Evolutionary conservation across 1,139 yeast species (phyloP), one percentile per base, ranked within the genome.

Genomic region (Casaregolazyma suthepensis): DNA sequence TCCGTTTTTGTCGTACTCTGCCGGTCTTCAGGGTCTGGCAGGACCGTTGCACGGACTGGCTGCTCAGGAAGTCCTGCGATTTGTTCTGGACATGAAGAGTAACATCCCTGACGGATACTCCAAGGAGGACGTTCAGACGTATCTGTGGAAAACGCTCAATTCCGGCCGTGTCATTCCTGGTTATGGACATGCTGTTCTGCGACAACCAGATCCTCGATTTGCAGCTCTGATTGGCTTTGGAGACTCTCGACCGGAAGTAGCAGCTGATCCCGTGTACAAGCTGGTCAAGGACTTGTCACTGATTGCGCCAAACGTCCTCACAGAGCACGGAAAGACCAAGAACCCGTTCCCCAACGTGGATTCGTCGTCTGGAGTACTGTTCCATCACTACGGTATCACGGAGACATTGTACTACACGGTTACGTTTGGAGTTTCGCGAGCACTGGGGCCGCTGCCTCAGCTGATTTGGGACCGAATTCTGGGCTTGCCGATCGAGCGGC

Each of bases 321-420:
- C 94, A 70, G 82, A 89, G 79, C 98, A 91, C 75, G 98, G 98
- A 75, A 91, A 91, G 83, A 90, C 97, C 71, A 88, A 89, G 83
- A 91, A 90, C 83, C 97, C 97, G 77, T 90, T 93, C 93, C 98
- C 98, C 75, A 91, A 91, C 75, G 98, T 91, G 66, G 98, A 91
- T 76, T 88, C 97, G 56, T 96, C 89, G 77, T 90, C 97, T 53
- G 98, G 98, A 78, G 96, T 91, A 63, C 78, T 93, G 67, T 84
- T 93, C 78, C 96, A 91, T 77, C 90, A 93, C 83, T 93, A 91
- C 79, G 98, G 98, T 63, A 82, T 93, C 75, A 87, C 87, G 59
- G 96, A 93, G 79, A 87, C 90, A 67, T 84, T 94, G 54, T 93
- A 89, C 87, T 93, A 93, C 83, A 93, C 99, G 54, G 99, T 93